Conservation (phyloP, 169 alveolate genomes). For the Plasmodium vinckei region DNA sequence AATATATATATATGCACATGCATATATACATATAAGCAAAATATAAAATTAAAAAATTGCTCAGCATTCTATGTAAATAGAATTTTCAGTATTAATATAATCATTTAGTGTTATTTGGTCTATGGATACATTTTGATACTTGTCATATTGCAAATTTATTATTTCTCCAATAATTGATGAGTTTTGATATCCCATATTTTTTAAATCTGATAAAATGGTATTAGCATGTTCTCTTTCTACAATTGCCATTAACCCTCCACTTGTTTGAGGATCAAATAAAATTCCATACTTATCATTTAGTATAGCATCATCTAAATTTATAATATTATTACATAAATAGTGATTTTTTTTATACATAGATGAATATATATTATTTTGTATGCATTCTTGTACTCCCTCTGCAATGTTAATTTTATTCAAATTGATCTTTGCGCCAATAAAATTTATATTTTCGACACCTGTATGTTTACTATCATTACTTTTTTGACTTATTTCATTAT, state of each 20-base stretch:
- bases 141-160: conserved; percentile 68
- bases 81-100: conserved; percentile 52
- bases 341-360: conserved; percentile 77
- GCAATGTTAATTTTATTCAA: conserved; percentile 46
- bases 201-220: conserved; percentile 42
- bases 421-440: conserved; percentile 66
- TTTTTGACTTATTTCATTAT: neutral
- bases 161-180: conserved; percentile 74
- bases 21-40: no score
- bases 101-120: conserved; percentile 28
- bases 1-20: no score
- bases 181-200: conserved; percentile 61
- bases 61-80: conserved; percentile 55
- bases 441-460: neutral
- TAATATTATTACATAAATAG: conserved; percentile 73
- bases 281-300: conserved; percentile 51
- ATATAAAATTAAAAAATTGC: no score
- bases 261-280: conserved; percentile 76
- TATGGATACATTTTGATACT: conserved; percentile 28
- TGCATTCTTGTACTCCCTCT: conserved; percentile 73
- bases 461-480: neutral
- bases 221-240: conserved; percentile 49
- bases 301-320: conserved; percentile 69
- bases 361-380: conserved; percentile 68
- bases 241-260: conserved; percentile 76